A percentile compares a stretch with the other conserved stretches of the same genome.
These are phyloP conservation scores for Nyctanthes arbortristis DNA, from an alignment of 257 asterid genomes.

Conservation along the genomic window DNA sequence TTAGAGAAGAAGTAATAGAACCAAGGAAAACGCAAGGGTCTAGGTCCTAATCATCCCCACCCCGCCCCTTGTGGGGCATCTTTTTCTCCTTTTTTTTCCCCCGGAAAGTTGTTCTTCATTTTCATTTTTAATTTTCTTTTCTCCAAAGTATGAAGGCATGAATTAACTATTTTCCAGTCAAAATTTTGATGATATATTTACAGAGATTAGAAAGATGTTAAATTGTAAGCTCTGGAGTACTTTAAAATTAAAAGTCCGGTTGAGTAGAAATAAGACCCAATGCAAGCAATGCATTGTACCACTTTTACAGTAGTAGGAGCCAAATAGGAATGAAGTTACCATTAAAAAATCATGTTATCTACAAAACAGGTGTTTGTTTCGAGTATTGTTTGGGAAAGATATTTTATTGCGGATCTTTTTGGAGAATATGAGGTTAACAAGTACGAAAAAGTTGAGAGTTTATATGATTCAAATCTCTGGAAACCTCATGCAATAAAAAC, in stretches of 20 bases:
- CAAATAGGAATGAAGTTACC: not conserved
- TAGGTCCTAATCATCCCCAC: too few relatives aligned
- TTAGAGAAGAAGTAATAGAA: too few relatives aligned
- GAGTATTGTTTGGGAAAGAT: too few relatives aligned
- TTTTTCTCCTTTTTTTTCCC: too few relatives aligned
- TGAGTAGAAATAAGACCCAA: not conserved
- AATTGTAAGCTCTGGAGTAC: not conserved
- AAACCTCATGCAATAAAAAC: constrained; percentile 4
- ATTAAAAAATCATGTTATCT: not conserved
- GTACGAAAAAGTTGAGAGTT: too few relatives aligned
- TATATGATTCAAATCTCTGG: not conserved
- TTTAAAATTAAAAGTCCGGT: not conserved
- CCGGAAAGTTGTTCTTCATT: too few relatives aligned
- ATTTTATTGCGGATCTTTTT: too few relatives aligned
- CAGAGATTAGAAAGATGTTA: not conserved
- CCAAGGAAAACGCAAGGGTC: too few relatives aligned
- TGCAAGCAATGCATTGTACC: not conserved
- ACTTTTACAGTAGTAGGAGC: not conserved
- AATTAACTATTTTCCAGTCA: not conserved
- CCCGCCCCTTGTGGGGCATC: too few relatives aligned
- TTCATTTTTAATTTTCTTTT: not conserved
- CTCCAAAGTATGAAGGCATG: not conserved
- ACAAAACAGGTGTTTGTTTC: not conserved
- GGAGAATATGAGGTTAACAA: too few relatives aligned
- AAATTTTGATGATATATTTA: not conserved